Base-by-base conservation (phyloP, 805 yeast genomes). In the Ogataea siamensis region DNA sequence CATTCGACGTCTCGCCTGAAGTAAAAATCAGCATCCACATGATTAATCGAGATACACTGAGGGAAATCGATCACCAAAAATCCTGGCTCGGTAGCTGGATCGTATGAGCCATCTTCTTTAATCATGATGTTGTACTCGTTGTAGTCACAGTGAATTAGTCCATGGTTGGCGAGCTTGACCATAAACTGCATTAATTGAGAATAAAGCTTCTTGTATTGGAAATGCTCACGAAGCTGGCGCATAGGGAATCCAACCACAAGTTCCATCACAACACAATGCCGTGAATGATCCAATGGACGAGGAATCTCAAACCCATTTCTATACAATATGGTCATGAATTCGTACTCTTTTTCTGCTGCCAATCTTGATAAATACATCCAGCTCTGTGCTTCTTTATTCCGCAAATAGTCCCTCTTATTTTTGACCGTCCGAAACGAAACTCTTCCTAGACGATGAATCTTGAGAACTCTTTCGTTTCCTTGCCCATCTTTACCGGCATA, bases 11-110 rank as follows among this genome's bases (percentile, higher is more conserved):
- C 99, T 66, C 99, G 75, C 51, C 86, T 78, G 62, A 93, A 93
- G 60, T 87, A 89, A 40, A 72, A 75, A 46, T 82, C 82, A 5
- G 98, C 97, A 58, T 93, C 96, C 3, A 69, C 71, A 57, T 93
- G 99, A 49, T 84, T 89, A 31, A 86, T 85, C 15, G 96, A 87
- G 12, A 93, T 84, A 77, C 97, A 91, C 64, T 93, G 99, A 3
- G 99, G 99, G 70, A 93, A 93, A 71, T 93, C 99, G 54, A 93
- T 91, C 18, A 93, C 96, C 14, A 89, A 83, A 53, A 88, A 87
- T 34, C 86, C 93, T 28, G 66, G 64, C 39, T 80, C 86, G 40
- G 64, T 66, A 13, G 70, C 55, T 12, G 66, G 64, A 13, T 70
- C 74, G 30, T 74, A 76, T 21, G 75, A 70, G 46, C 83, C 83